Conservation (phyloP, 1,284 basidiomycete species). For the Puccinia horiana region DNA sequence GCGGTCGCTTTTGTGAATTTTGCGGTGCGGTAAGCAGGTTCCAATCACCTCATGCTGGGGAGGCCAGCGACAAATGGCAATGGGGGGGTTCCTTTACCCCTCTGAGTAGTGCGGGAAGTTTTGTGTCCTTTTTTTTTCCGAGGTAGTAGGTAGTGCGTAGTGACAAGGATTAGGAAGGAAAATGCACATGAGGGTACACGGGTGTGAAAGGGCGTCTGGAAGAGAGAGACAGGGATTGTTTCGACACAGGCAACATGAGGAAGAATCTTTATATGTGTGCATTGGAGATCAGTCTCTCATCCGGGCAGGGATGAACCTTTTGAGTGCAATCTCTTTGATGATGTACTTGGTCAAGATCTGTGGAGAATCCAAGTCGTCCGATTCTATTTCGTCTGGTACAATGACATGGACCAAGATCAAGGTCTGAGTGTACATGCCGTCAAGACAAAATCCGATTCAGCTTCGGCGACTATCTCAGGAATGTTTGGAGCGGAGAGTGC, state of each 20-base stretch:
- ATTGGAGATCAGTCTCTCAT: slow-evolving; percentile 72
- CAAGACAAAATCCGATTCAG: neutral
- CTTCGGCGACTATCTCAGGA: neutral
- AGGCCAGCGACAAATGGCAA: too few relatives aligned
- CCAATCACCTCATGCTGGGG: neutral
- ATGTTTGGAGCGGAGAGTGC: slow-evolving; percentile 27
- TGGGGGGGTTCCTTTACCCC: too few relatives aligned
- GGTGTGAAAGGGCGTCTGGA: neutral
- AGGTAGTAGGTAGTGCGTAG: slow-evolving; percentile 47
- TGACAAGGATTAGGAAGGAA: slow-evolving; percentile 51
- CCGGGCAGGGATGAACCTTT: slow-evolving; percentile 83
- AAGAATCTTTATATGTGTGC: neutral
- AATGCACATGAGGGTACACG: slow-evolving; percentile 67
- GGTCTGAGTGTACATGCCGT: slow-evolving; percentile 64
- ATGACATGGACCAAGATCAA: slow-evolving; percentile 85
- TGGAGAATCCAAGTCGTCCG: slow-evolving; percentile 67
- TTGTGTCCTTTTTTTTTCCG: too few relatives aligned
- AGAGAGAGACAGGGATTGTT: neutral
- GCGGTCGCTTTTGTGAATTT: slow-evolving; percentile 8
- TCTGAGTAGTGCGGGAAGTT: too few relatives aligned
- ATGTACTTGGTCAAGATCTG: slow-evolving; percentile 72
- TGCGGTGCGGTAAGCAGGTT: too few relatives aligned
- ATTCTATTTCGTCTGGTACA: slow-evolving; percentile 71
- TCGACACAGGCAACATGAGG: too few relatives aligned
- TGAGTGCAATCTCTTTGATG: slow-evolving; percentile 79